Conservation (phyloP, 2,329 filamentous ascomycete genomes). For the Exophiala calicioides region DNA sequence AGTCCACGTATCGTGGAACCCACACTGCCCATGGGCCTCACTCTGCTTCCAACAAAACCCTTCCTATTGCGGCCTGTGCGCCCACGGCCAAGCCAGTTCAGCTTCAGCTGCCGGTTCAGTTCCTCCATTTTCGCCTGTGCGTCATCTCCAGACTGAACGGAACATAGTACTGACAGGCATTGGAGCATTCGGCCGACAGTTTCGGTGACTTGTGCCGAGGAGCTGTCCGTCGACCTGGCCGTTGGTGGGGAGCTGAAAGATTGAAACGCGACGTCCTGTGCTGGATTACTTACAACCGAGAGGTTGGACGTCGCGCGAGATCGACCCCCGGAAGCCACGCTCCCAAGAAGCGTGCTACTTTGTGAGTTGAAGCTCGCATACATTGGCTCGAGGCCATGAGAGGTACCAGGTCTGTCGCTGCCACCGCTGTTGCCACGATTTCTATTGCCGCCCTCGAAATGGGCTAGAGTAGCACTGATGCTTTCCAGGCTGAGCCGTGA, state of each 20-base stretch:
- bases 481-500: constrained; percentile 86
- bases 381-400: constrained; percentile 68
- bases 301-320: constrained; percentile 87
- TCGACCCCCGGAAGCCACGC: constrained; percentile 61
- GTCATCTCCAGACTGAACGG: constrained; percentile 70
- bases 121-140: constrained; percentile 78
- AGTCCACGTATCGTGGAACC: constrained; percentile 23
- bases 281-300: constrained; percentile 48
- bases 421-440: constrained; percentile 34
- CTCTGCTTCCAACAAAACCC: constrained; percentile 77
- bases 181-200: constrained; percentile 95
- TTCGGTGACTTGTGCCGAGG: constrained; percentile 77
- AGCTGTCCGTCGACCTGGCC: constrained; percentile 45
- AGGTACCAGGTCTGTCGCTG: constrained; percentile 67
- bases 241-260: constrained; percentile 43
- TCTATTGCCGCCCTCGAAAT: constrained; percentile 37
- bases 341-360: constrained; percentile 75
- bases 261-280: constrained; percentile 45
- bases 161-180: constrained; percentile 87
- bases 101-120: constrained; percentile 82
- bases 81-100: constrained; percentile 93
- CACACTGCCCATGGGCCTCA: constrained; percentile 31
- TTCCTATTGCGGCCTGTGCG: constrained; percentile 84
- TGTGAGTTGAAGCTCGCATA: constrained; percentile 79
- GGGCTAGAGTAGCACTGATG: constrained; percentile 55